Base-by-base conservation (phyloP, 768 basidiomycete genomes). In the Termitomyces sp. region DNA sequence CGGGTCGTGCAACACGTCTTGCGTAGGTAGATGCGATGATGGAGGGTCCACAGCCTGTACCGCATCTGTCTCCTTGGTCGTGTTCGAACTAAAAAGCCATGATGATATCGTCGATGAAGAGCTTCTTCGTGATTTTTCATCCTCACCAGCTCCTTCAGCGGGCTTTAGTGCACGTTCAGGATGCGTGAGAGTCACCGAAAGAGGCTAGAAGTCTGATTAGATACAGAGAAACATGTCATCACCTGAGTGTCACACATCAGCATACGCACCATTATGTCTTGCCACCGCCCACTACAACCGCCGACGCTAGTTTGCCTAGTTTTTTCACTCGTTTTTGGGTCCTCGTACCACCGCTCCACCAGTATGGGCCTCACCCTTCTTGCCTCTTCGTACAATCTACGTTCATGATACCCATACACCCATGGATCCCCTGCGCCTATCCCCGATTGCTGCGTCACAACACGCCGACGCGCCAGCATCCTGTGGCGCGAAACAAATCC, bases 401-500 rank as follows among this genome's bases (percentile, higher is more conserved):
- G 56, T 46, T 51, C 58, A 56, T 20, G 55, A 45, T 38, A 49
- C 28, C 54, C 59, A 49, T 30, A 58, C 63, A 66, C 65, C 35
- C 62, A 63, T 14, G 63, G 66, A 59, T 66, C 57, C 24, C 62
- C 38, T 43, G n/a, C 61, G 38, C 56, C 63, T 20, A 59, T 52
- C 7, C 30, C 57, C 1, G 0, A 16, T 9, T 62, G 54, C 9
- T 55, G 44, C 1, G 36, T 44, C 8, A 62, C 52, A 8, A 60
- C 56, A 38, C 63, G 65, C n/a, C 73, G 63, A 33, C 72, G 65
- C 40, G 70, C 61, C 30, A 65, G 50, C 24, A 70, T 59, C 51
- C 80, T 67, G 46, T 79, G 68, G 58, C 82, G 72, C 18, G 81
- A 75, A 49, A 76, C 71, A 16, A 84, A 62, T 8, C 79, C 81